Conservation (phyloP, 2,329 filamentous ascomycete genomes). For the Aspergillus pseudoglaucus region DNA sequence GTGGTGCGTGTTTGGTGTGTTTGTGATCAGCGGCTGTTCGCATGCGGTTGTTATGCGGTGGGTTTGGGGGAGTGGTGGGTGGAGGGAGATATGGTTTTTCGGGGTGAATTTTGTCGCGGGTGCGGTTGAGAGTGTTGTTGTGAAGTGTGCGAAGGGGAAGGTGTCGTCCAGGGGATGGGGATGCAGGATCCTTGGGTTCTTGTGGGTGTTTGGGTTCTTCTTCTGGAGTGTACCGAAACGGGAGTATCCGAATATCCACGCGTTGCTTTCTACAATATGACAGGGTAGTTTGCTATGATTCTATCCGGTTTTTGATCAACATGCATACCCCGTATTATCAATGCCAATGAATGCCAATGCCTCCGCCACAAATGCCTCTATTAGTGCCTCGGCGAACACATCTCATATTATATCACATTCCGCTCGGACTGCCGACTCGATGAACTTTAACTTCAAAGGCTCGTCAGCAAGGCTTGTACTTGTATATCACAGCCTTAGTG, state of each 20-base stretch:
- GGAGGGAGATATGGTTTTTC: not conserved
- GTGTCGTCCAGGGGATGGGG: not conserved
- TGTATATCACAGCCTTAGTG: no score
- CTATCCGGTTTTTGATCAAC: no score
- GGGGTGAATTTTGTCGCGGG: not conserved
- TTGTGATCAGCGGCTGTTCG: not conserved
- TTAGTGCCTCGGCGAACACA: no score
- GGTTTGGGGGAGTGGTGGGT: not conserved
- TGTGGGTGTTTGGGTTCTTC: constrained; percentile 1
- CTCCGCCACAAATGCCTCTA: no score
- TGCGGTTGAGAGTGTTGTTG: not conserved
- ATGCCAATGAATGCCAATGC: no score
- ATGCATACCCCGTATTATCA: no score
- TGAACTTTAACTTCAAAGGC: no score
- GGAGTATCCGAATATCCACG: not conserved
- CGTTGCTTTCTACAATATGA: not conserved
- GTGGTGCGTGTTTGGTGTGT: not conserved
- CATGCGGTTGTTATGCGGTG: not conserved
- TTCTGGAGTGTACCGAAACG: constrained; percentile 1
- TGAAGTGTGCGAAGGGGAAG: not conserved
- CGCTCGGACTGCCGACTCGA: no score
- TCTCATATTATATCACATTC: no score
- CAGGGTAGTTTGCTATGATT: not conserved
- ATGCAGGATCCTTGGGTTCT: not conserved
- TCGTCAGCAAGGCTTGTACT: no score